Conservation (phyloP, 225 moss, liverwort and hornwort species). For the Takakia lepidozioides region DNA sequence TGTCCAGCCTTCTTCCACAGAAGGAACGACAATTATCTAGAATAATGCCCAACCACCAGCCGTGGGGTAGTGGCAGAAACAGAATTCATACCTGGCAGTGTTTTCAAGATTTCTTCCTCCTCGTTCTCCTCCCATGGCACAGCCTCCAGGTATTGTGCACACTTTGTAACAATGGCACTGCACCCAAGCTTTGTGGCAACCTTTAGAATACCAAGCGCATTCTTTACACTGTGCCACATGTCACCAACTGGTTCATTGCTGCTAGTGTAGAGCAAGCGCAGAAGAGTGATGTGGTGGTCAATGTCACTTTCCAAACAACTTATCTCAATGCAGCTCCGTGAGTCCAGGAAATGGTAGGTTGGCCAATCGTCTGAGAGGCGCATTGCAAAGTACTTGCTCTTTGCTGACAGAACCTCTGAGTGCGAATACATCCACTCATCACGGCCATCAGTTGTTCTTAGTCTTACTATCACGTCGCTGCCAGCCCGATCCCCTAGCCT, state of each 20-base stretch:
- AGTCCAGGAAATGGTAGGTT: conserved; percentile 61
- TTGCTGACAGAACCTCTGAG: conserved; percentile 36
- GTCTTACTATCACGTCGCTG: conserved; percentile 73
- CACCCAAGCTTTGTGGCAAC: conserved; percentile 78
- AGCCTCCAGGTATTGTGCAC: conserved; percentile 72
- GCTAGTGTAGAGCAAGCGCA: conserved; percentile 62
- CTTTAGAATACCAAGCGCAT: conserved; percentile 72
- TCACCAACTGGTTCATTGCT: conserved; percentile 52
- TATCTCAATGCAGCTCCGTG: conserved; percentile 59
- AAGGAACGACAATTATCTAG: too few relatives aligned
- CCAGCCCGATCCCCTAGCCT: conserved; percentile 71
- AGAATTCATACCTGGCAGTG: conserved; percentile 45
- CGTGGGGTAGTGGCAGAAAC: too few relatives aligned
- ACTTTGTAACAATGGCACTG: conserved; percentile 53
- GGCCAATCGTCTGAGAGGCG: conserved; percentile 71
- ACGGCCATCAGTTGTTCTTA: conserved; percentile 67
- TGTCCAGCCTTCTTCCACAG: too few relatives aligned
- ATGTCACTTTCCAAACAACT: conserved; percentile 66
- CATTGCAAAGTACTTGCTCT: conserved; percentile 63
- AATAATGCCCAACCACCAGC: too few relatives aligned
- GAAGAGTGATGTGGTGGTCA: conserved; percentile 64
- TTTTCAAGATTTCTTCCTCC: conserved; percentile 73
- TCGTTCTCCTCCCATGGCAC: conserved; percentile 92
- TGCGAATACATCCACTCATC: conserved; percentile 80
- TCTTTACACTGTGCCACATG: conserved; percentile 77